Base-by-base conservation (phyloP, 345 rosid species). In the Lagerstroemia speciosa region DNA sequence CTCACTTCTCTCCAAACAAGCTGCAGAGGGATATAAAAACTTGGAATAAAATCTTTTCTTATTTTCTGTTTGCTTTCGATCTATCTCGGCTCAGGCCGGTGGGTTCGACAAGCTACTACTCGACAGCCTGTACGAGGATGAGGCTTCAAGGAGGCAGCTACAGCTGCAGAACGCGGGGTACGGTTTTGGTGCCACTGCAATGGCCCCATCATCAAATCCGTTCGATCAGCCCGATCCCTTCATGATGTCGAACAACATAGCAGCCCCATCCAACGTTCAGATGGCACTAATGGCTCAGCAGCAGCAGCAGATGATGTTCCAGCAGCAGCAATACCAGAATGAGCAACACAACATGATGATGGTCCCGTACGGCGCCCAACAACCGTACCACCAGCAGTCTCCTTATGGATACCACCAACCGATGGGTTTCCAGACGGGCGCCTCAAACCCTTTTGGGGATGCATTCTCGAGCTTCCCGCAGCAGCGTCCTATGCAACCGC, bases 51-150 rank as follows among this genome's bases (percentile, higher is more conserved):
- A n/a, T n/a, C n/a, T n/a, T n/a, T n/a, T n/a, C 29, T 6, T 8
- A 41, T 46, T 32, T 50, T 53, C n/a, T 17, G 36, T 68, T 2
- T 52, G 6, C 14, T 41, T 8, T 7, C 22, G 27, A 16, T 31
- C 3, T 32, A 33, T 50, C 22, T 65, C 67, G 45, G 12, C 9
- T 55, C 67, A 89, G 98, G 99, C 78, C 1, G 99, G 99, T 40
- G 99, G 99, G 24, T 91, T 94, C 73, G 93, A 94, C 81, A 80
- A 77, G 70, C 86, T 94, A 70, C 69, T 94, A 33, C 87, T 91
- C 6, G 96, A 94, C 73, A 91, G 98, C 81, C 78, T 94, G 57
- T 94, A 94, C 14, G 99, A 91, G 78, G 98, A 94, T 36, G 90
- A 89, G 8, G 70, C 76, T 30, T 87, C 92, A 0, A 85, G 99